A percentile compares a stretch with the other conserved stretches of the same genome.
phyloP scores from a whole-genome alignment of 139 green algal genomes.

The Volvox reticuliferus region DNA sequence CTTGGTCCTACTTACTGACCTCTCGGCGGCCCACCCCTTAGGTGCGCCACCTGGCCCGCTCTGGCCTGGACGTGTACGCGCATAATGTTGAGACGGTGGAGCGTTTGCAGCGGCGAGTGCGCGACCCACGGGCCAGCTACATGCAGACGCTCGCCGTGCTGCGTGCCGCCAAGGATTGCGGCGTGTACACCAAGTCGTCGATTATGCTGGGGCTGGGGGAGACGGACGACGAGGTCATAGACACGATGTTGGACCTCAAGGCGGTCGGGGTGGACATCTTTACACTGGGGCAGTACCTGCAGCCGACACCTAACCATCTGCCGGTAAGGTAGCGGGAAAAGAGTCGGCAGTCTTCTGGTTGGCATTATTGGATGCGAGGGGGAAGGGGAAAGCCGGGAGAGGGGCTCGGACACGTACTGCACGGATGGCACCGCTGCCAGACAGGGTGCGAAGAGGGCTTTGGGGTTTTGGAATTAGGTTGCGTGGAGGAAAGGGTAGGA shows the following conservation, averaged over 20 bases:
- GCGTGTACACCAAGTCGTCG: constrained; percentile 91
- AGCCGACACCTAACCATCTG: constrained; percentile 94
- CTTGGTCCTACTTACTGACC: no score
- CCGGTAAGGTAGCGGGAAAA: constrained; percentile 1
- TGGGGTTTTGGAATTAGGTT: no score
- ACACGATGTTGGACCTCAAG: constrained; percentile 87
- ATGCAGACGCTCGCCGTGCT: constrained; percentile 87
- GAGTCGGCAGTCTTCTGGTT: not conserved
- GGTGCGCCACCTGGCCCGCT: constrained; percentile 55
- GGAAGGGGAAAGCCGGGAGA: not conserved
- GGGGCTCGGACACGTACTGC: no score
- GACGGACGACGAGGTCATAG: constrained; percentile 84
- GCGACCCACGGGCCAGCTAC: constrained; percentile 91
- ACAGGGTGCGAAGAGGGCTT: no score
- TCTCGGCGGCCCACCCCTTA: not conserved
- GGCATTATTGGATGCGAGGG: not conserved
- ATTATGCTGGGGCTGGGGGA: constrained; percentile 98
- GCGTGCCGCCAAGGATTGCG: constrained; percentile 73
- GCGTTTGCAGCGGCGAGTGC: constrained; percentile 85
- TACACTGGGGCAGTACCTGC: constrained; percentile 98
- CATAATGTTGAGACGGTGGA: constrained; percentile 99
- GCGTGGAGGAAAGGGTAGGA: not conserved
- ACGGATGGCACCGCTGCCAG: no score
- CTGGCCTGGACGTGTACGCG: constrained; percentile 96
- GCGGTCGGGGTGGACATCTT: constrained; percentile 91